Evolutionary conservation across 139 green algal genomes (phyloP).

Genomic region (Pseudopediastrum boryanum): DNA sequence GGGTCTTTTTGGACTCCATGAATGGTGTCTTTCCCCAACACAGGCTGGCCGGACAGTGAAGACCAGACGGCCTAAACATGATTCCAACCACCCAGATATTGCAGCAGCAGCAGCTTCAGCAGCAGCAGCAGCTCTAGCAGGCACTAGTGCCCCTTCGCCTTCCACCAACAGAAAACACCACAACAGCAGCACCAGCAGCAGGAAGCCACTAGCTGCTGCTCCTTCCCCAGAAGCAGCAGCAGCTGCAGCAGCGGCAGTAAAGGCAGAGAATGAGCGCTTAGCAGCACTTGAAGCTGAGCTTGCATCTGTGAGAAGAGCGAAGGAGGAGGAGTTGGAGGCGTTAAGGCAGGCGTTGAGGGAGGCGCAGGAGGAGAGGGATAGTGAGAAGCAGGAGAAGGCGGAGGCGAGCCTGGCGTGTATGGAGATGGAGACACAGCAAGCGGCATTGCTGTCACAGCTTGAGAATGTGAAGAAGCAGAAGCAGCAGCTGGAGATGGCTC

Average conservation of each 20-base stretch:
- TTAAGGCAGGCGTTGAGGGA: not conserved
- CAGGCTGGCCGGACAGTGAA: no score
- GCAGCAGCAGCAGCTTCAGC: not conserved
- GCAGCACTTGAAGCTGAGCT: slow-evolving; percentile 25
- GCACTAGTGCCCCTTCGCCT: not conserved
- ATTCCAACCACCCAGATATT: no score
- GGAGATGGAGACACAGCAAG: slow-evolving; percentile 18
- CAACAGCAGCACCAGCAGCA: not conserved
- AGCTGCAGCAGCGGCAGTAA: not conserved
- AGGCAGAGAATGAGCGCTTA: not conserved
- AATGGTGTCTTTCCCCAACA: no score
- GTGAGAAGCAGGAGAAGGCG: not conserved
- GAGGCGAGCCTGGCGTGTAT: slow-evolving; percentile 25
- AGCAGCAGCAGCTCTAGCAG: not conserved
- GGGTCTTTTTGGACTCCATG: no score
- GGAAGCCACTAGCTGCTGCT: not conserved
- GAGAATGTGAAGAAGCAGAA: slow-evolving; percentile 22
- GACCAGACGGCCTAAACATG: no score
- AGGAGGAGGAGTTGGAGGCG: not conserved
- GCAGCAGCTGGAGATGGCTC: slow-evolving; percentile 35
- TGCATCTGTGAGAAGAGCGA: not conserved
- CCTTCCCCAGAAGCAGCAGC: not conserved
- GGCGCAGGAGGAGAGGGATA: not conserved
- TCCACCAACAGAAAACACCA: not conserved
- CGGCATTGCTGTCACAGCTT: slow-evolving; percentile 11